Conservation (phyloP, 2,329 filamentous ascomycete genomes). For the Mariannaea elegans region DNA sequence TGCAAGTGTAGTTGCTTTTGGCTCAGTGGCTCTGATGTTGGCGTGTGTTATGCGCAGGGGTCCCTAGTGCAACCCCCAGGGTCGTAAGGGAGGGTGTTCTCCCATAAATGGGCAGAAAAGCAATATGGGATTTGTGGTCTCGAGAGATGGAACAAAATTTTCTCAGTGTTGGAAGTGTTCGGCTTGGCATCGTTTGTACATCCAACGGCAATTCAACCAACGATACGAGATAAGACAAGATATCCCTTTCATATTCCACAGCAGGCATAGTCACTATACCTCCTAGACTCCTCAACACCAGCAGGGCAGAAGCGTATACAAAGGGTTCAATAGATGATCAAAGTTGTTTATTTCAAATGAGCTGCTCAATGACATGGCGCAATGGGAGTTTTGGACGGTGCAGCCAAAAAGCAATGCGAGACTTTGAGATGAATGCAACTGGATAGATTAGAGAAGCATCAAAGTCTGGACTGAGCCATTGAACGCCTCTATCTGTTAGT, state of each 20-base stretch:
- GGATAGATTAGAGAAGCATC: neutral
- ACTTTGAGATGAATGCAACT: neutral
- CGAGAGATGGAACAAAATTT: neutral
- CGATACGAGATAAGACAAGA: neutral
- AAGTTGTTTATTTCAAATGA: too few relatives aligned
- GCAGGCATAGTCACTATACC: too few relatives aligned
- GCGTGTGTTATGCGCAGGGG: neutral
- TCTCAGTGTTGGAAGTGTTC: neutral
- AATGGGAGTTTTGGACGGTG: conserved; percentile 15
- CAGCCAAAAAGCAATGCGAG: conserved; percentile 24
- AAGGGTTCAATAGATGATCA: too few relatives aligned
- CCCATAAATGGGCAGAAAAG: neutral
- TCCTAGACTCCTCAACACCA: too few relatives aligned
- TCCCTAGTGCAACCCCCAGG: conserved; percentile 1
- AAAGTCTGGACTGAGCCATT: neutral
- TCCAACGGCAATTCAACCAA: neutral
- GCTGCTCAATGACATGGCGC: conserved; percentile 1
- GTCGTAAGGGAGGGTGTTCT: conserved; percentile 2
- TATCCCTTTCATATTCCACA: too few relatives aligned
- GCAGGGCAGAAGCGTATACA: too few relatives aligned
- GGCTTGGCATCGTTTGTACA: neutral
- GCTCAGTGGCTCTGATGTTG: conserved; percentile 14
- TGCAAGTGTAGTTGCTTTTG: conserved; percentile 30
- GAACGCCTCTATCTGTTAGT: neutral
- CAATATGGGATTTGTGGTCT: neutral